Conservation (phyloP, 2,329 filamentous ascomycete species). For the Colletotrichum falcatum region DNA sequence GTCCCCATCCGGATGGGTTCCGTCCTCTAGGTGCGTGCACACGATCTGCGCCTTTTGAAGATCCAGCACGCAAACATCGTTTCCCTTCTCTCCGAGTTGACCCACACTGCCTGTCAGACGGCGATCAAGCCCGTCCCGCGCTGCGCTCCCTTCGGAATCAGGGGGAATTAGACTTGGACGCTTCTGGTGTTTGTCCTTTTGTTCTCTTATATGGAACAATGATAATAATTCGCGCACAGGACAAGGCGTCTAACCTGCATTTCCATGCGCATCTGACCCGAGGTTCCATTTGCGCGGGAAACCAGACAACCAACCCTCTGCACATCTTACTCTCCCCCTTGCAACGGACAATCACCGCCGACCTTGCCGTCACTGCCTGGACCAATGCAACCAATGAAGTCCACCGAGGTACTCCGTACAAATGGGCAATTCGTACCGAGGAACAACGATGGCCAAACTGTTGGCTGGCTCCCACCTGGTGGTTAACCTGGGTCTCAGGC, state of each 20-base stretch:
- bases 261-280: conserved; percentile 15
- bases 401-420: background rate
- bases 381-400: background rate
- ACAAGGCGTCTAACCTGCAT: conserved; percentile 1
- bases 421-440: conserved; percentile 17
- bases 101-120: conserved; percentile 23
- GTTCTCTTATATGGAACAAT: background rate
- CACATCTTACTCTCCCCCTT: conserved; percentile 2
- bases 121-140: conserved; percentile 7
- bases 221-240: conserved; percentile 1
- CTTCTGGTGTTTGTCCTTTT: background rate
- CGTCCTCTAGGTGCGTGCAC: conserved; percentile 3
- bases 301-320: conserved; percentile 4
- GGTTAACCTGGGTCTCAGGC: conserved; percentile 29
- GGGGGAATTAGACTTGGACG: background rate
- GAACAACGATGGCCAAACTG: conserved; percentile 5
- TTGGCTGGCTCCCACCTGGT: conserved; percentile 21
- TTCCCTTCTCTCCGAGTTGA: conserved; percentile 2
- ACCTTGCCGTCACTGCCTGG: conserved; percentile 2
- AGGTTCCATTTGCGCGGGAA: conserved; percentile 7
- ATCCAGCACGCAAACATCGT: conserved; percentile 23
- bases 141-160: background rate
- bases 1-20: conserved; percentile 34
- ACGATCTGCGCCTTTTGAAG: conserved; percentile 23
- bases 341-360: background rate